Evolutionary conservation across 257 asterid species (phyloP), one percentile per base, ranked within the genome.

Genomic region (Solanum virginianum): DNA sequence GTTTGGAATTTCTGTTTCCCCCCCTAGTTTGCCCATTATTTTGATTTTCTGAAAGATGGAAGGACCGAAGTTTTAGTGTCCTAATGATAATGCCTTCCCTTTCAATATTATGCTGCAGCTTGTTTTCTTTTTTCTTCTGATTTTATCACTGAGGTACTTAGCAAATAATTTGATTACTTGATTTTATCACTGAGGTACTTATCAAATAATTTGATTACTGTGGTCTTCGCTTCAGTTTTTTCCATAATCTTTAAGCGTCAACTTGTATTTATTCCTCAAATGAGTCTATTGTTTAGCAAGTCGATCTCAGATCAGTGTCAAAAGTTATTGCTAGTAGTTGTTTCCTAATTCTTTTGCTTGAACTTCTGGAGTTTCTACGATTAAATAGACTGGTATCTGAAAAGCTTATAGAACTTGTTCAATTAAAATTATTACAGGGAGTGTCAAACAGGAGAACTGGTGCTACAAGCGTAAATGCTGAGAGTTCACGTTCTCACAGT

Each of bases 401-500:
- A 53, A 53, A 79, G 49, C 66, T 79, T 79, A 79, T 17, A 8
- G 83, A 45, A n/a, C 57, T 71, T 49, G 15, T 54, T 79, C 83
- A 54, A 53, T 68, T 29, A 79, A 80, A 88, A 68, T 77, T 77
- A 65, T 59, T 89, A 87, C 92, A 97, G 99, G 99, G 99, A 79
- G 89, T 94, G 88, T 91, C 97, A 84, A 95, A 97, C 89, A 93
- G 99, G 87, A 92, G 94, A 87, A 97, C 97, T 72, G 93, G 98
- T 49, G 95, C 99, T 22, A 97, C 99, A 39, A 89, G 94, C 88
- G 89, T 93, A 83, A 97, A 97, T 90, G 95, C 98, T 79, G 99
- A 97, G 92, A 97, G 99, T 90, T 97, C 99, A 72, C 95, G 99
- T 63, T 97, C 99, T 87, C 99, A 97, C 90, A 93, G 99, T 70